These are phyloP conservation scores for Ogataea philodendri DNA, from an alignment of 805 yeast species.

Conservation along the genomic window DNA sequence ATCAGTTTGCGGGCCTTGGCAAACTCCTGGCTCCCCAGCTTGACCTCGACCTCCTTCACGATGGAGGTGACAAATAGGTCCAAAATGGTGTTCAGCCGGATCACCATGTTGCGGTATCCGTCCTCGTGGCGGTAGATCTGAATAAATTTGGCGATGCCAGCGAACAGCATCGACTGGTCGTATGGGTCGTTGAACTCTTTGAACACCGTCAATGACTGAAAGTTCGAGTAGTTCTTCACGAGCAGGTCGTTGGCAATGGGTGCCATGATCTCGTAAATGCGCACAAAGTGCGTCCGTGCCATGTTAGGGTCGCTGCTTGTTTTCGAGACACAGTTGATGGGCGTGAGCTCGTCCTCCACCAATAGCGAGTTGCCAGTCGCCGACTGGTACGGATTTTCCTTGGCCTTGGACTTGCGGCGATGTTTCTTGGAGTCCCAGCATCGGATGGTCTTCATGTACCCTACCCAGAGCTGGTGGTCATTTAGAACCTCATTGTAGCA, in stretches of 20 bases:
- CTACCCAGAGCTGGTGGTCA: conserved; percentile 28
- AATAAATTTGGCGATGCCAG: conserved; percentile 30
- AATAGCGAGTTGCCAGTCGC: conserved; percentile 7
- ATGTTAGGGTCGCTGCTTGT: conserved; percentile 26
- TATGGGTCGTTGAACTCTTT: conserved; percentile 32
- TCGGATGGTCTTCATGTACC: conserved; percentile 21
- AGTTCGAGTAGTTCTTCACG: conserved; percentile 34
- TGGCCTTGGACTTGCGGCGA: neutral
- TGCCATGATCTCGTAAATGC: conserved; percentile 27
- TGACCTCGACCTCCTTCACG: conserved; percentile 63
- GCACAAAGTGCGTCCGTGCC: conserved; percentile 27
- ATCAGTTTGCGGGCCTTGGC: conserved; percentile 33
- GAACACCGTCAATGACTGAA: conserved; percentile 31
- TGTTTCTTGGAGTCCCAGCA: conserved; percentile 28
- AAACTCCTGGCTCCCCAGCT: conserved; percentile 47
- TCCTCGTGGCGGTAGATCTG: conserved; percentile 22
- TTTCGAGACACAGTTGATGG: conserved; percentile 27
- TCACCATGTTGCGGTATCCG: conserved; percentile 28
- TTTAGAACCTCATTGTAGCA: conserved; percentile 26
- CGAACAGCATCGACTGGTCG: conserved; percentile 33
- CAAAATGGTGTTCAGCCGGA: conserved; percentile 49
- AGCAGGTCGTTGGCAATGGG: conserved; percentile 33
- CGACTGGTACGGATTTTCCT: neutral
- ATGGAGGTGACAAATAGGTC: conserved; percentile 74
- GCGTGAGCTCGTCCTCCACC: conserved; percentile 22